Evolutionary conservation across 208 protist genomes (phyloP).

Genomic region (Eutreptiella sp.): DNA sequence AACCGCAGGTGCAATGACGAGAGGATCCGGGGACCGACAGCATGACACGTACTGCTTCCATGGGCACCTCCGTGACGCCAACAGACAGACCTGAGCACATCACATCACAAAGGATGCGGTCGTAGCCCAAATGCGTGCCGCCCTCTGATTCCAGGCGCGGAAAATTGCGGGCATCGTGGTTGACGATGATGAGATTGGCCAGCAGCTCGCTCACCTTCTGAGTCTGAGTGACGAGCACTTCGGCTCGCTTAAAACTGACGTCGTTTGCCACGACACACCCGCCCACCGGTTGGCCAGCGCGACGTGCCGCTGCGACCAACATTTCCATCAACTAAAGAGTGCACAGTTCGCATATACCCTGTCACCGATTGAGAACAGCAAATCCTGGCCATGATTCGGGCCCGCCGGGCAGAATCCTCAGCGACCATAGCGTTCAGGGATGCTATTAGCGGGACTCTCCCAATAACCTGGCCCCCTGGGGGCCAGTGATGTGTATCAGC

Average conservation of each 20-base stretch:
- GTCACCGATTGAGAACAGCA: no score
- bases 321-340: conserved; percentile 70
- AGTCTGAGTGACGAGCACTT: conserved; percentile 74
- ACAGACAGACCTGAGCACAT: conserved; percentile 73
- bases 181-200: conserved; percentile 72
- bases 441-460: no score
- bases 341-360: no score
- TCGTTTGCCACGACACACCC: conserved; percentile 84
- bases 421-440: no score
- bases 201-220: conserved; percentile 52
- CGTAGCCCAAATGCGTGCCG: no score
- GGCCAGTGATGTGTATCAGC: no score
- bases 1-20: no score
- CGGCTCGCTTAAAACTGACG: conserved; percentile 62
- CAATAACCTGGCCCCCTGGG: no score
- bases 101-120: conserved; percentile 85
- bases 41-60: background rate
- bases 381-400: no score
- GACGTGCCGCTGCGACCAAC: conserved; percentile 36
- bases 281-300: conserved; percentile 26
- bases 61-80: no score
- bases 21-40: no score
- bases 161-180: conserved; percentile 71
- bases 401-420: no score
- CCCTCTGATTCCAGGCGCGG: conserved; percentile 47